Percentiles rank a stretch among this genome's conserved stretches.
Evolutionary conservation across 2,329 filamentous ascomycete species (phyloP).

Genomic region (Hymenoscyphus repandus): DNA sequence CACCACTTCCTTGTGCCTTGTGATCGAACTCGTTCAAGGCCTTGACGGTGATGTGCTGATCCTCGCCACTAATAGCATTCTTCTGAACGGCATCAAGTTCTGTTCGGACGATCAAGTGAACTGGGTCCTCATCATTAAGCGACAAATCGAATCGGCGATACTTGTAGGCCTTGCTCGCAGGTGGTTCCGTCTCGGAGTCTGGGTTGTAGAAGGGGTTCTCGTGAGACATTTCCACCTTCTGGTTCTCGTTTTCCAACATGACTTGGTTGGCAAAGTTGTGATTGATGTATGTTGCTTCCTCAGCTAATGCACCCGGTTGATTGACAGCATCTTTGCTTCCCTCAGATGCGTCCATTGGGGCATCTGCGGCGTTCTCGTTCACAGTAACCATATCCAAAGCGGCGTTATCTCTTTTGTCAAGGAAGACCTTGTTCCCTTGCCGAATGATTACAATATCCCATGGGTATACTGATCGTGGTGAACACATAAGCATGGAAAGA

Average conservation of each 20-base stretch:
- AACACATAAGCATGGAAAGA: conserved; percentile 98
- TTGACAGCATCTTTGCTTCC: conserved; percentile 93
- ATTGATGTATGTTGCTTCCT: conserved; percentile 99
- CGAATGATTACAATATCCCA: conserved; percentile 96
- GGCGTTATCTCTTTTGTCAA: conserved; percentile 96
- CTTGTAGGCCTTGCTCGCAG: conserved; percentile 96
- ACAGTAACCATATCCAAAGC: conserved; percentile 96
- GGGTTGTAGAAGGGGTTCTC: conserved; percentile 98
- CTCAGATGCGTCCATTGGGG: conserved; percentile 84
- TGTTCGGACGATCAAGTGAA: conserved; percentile 88
- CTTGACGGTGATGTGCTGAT: conserved; percentile 88
- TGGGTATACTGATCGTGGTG: conserved; percentile 91
- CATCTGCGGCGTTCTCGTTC: conserved; percentile 97
- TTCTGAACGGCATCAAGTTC: conserved; percentile 95
- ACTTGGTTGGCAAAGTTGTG: conserved; percentile 98
- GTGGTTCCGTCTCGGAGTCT: conserved; percentile 84
- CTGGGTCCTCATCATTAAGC: conserved; percentile 81
- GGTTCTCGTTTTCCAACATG: conserved; percentile 71
- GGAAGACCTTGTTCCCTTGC: conserved; percentile 94
- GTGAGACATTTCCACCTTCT: conserved; percentile 78
- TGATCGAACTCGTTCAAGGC: conserved; percentile 98
- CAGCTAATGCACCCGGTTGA: conserved; percentile 84
- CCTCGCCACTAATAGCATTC: conserved; percentile 86
- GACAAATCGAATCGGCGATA: conserved; percentile 96
- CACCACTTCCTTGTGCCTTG: conserved; percentile 92